A percentile compares a stretch with the other conserved stretches of the same genome.
phyloP scores from a whole-genome alignment of 345 rosid genomes.

The Gossypium sturtianum region DNA sequence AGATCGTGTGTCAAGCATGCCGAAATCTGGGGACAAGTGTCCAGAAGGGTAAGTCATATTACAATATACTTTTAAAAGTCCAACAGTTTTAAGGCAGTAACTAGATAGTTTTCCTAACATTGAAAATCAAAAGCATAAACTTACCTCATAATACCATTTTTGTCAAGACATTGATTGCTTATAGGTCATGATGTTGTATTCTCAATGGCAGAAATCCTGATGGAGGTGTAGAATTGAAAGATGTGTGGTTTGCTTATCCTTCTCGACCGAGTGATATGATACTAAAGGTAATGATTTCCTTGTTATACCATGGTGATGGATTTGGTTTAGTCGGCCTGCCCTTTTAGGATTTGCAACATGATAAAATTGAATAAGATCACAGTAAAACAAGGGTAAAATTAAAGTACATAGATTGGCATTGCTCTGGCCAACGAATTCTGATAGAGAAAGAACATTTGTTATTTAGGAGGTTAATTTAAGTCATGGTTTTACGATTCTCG shows the following conservation, averaged over 20 bases:
- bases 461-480: neutral
- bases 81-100: neutral
- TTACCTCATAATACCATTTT: neutral
- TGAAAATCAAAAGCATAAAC: neutral
- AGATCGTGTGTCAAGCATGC: conserved; percentile 80
- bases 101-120: neutral
- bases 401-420: neutral
- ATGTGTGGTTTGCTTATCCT: conserved; percentile 96
- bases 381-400: neutral
- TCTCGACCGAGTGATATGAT: conserved; percentile 91
- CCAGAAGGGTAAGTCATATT: conserved; percentile 59
- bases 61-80: neutral
- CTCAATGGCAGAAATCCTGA: conserved; percentile 58
- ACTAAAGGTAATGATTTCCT: conserved; percentile 55
- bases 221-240: conserved; percentile 83
- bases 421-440: neutral
- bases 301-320: neutral
- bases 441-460: neutral
- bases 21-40: conserved; percentile 66
- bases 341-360: neutral
- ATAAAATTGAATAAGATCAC: neutral
- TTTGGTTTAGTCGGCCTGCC: neutral
- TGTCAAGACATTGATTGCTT: neutral
- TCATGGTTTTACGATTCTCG: neutral
- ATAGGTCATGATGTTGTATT: neutral